Evolutionary conservation across 345 rosid species (phyloP).

Genomic region (Clarkia xantiana): DNA sequence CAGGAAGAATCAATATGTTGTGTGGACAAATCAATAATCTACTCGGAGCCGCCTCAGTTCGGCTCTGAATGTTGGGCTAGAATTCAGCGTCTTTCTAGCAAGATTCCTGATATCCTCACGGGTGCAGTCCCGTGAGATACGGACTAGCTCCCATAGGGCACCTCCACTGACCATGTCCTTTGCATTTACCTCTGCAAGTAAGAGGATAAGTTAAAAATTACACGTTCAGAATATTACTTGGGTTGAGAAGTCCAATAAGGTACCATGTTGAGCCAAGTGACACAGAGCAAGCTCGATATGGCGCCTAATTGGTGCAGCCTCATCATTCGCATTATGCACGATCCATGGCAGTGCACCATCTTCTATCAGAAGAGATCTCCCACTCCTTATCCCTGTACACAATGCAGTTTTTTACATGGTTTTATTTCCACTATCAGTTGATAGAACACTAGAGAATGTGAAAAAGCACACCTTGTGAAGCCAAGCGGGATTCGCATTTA

Average conservation of each 20-base stretch:
- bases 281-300: constrained; percentile 95
- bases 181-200: constrained; percentile 65
- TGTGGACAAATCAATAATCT: too few species aligned
- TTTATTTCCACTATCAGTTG: background rate
- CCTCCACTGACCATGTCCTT: constrained; percentile 85
- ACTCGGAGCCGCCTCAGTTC: constrained; percentile 29
- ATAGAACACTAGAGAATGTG: background rate
- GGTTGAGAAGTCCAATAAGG: constrained; percentile 2
- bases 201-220: background rate
- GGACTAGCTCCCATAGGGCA: constrained; percentile 87
- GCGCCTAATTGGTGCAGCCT: constrained; percentile 74
- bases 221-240: background rate
- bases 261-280: constrained; percentile 92
- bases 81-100: constrained; percentile 57
- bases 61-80: constrained; percentile 43
- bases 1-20: too few species aligned
- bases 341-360: constrained; percentile 97
- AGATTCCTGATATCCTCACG: constrained; percentile 81
- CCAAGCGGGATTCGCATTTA: constrained; percentile 83
- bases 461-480: constrained; percentile 45
- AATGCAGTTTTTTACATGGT: background rate
- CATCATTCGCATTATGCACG: constrained; percentile 77
- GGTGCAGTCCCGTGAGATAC: constrained; percentile 75
- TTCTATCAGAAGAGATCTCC: constrained; percentile 72
- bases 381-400: constrained; percentile 45